Base-by-base conservation (phyloP, 352 stramenopile species). In the Phytophthora macrochlamydospora region DNA sequence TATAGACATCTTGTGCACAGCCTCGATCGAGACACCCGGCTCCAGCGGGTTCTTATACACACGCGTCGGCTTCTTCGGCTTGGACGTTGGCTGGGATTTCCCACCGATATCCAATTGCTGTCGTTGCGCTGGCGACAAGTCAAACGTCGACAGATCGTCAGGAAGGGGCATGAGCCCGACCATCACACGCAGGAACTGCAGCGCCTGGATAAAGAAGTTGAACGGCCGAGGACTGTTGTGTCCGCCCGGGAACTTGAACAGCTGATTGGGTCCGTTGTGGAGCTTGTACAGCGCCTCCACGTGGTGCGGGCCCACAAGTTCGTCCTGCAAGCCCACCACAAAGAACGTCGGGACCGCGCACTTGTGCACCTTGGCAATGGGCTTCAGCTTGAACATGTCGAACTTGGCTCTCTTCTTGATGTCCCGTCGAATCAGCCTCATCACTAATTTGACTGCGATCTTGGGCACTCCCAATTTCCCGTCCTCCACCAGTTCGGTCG, bases 381-480 rank as follows among this genome's bases (percentile, higher is more conserved):
- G 87, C 40, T 92, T 94, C 48, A 95, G 67, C 64, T 95, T 92
- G 64, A 92, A 94, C 81, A 94, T 92, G 61, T 95, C 87, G 65
- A 95, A 95, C 60, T 93, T 92, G 43, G 87, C 87, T 51, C 87
- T 69, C 4, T 81, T 79, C 62, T 91, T 92, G 45, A 95, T 92
- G 64, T 94, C 84, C 1, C 81, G 68, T 49, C 85, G 82, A 50
- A 95, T 89, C 13, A 95, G 65, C 30, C 83, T 65, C 85, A 95
- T 91, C 5, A 95, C 84, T n/a, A 94, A 67, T 32, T 87, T 87
- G 7, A 95, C 87, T 0, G 85, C 84, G 42, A 95, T 86, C 66
- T 90, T 90, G 11, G 87, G 85, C 6, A 95, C 87, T 4, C 83
- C 80, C 2, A 95, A 71, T 51, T 94, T 95, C 3, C 85, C 87